phyloP scores from a whole-genome alignment of 2,329 filamentous ascomycete species.

The Hymenoscyphus infarciens region DNA sequence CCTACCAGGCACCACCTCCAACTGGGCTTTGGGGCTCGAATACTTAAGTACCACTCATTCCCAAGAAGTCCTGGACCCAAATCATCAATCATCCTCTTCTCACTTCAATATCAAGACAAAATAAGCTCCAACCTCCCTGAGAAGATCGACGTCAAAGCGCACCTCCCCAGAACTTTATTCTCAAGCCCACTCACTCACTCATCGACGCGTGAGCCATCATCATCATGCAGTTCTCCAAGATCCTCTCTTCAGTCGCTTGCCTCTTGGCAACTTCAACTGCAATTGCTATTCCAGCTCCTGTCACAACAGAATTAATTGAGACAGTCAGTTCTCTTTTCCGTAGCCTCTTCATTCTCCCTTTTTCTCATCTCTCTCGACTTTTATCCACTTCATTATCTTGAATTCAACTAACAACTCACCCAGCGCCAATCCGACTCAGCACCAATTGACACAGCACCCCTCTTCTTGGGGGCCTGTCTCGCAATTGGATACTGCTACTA shows the following conservation, averaged over 20 bases:
- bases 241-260: neutral
- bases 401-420: neutral
- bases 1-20: neutral
- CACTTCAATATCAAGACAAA: neutral
- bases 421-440: slow-evolving; percentile 12
- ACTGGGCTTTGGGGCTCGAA: neutral
- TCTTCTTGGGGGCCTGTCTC: slow-evolving; percentile 17
- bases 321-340: neutral
- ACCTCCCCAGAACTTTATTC: neutral
- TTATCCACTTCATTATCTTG: neutral
- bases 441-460: slow-evolving; percentile 15
- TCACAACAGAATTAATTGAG: neutral
- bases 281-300: neutral
- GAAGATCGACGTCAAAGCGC: neutral
- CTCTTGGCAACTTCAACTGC: slow-evolving; percentile 3
- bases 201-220: neutral
- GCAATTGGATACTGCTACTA: slow-evolving; percentile 17
- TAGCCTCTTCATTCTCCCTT: neutral
- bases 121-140: neutral
- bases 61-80: neutral
- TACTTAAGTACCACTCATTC: neutral
- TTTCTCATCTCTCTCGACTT: neutral
- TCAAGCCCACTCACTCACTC: neutral
- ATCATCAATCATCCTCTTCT: neutral
- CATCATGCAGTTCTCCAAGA: slow-evolving; percentile 8